Evolutionary conservation across 305 asterid species (phyloP).

Genomic region (Fraxinus baroniana): DNA sequence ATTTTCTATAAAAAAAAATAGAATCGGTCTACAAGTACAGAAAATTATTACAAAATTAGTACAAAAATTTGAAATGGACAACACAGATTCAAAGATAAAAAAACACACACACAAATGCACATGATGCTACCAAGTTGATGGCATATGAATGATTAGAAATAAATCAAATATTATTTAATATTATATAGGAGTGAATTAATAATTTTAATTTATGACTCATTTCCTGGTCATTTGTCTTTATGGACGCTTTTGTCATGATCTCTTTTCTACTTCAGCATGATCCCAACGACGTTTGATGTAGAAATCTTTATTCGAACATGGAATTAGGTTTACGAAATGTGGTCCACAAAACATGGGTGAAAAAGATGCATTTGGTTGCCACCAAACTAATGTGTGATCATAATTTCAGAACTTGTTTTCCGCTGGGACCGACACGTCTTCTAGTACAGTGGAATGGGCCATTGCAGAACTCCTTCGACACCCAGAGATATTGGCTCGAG

Average conservation of each 20-base stretch:
- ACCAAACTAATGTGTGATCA: background rate
- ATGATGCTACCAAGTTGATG: no score
- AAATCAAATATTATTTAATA: no score
- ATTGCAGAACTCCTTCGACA: constrained; percentile 63
- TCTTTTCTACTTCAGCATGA: no score
- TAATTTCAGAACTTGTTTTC: constrained; percentile 53
- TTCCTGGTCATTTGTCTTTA: background rate
- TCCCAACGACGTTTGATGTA: background rate
- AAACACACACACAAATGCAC: no score
- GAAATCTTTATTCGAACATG: background rate
- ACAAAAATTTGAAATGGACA: no score
- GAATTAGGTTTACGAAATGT: background rate
- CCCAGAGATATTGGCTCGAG: constrained; percentile 46
- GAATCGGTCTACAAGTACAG: no score
- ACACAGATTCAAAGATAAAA: no score
- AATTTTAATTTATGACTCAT: background rate
- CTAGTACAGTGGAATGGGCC: constrained; percentile 81
- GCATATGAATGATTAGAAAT: background rate
- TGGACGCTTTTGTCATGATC: no score
- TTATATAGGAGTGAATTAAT: background rate
- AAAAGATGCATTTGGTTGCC: background rate
- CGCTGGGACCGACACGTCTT: constrained; percentile 75
- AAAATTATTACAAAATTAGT: no score
- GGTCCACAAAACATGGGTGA: background rate
- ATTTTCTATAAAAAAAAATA: background rate